A percentile compares a stretch with the other conserved stretches of the same genome.
These are phyloP conservation scores for Coniosporium apollinis DNA, from an alignment of 495 filamentous ascomycete species.

Conservation along the genomic window DNA sequence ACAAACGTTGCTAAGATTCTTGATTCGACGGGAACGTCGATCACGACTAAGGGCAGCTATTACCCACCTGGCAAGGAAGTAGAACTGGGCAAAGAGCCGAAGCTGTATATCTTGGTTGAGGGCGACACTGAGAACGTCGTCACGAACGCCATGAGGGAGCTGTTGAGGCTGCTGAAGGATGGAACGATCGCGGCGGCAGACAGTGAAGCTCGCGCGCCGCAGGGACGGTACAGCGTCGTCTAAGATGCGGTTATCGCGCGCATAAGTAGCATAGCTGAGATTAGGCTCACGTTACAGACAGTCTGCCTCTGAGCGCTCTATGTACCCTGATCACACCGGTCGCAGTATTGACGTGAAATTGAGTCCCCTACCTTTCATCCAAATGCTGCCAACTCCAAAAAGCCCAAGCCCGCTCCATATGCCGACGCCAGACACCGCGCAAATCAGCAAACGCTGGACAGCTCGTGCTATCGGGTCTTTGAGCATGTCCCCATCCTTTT, in stretches of 20 bases:
- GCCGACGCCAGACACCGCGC: no score
- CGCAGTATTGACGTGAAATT: no score
- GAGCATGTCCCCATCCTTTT: no score
- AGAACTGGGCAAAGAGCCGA: slow-evolving; percentile 54
- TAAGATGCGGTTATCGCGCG: slow-evolving; percentile 28
- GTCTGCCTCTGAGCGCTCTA: no score
- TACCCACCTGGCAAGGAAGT: slow-evolving; percentile 72
- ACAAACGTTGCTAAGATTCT: slow-evolving; percentile 98
- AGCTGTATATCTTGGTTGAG: slow-evolving; percentile 93
- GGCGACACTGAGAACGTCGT: slow-evolving; percentile 92
- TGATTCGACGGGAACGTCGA: slow-evolving; percentile 84
- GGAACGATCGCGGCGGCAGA: slow-evolving; percentile 85
- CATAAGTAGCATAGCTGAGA: no score
- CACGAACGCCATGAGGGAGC: slow-evolving; percentile 76
- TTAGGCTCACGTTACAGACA: no score
- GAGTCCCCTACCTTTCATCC: no score
- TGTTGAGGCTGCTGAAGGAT: slow-evolving; percentile 76
- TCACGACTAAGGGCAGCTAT: slow-evolving; percentile 91
- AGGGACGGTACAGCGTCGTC: slow-evolving; percentile 80
- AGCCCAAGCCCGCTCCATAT: no score
- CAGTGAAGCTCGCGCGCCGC: slow-evolving; percentile 60
- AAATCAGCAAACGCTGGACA: no score
- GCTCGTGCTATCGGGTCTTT: no score
- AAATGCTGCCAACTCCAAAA: no score
- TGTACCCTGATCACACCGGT: no score